Base-by-base conservation (phyloP, 495 filamentous ascomycete species). In the Tuber borchii region DNA sequence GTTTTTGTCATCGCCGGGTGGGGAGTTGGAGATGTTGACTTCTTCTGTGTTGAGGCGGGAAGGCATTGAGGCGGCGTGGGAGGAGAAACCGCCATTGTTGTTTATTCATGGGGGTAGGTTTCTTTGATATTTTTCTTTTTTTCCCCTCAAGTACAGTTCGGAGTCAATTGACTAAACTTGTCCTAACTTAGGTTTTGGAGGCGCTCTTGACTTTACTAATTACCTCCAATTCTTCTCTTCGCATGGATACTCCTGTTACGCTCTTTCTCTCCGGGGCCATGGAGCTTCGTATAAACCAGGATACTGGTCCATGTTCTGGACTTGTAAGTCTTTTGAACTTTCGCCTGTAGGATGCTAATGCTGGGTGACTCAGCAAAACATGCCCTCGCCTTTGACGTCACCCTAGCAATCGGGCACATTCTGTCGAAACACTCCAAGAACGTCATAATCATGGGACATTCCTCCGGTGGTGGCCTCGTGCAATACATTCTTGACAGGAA, bases 241-340 rank as follows among this genome's bases (percentile, higher is more conserved):
- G 37, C 80, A 77, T 22, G 83, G 84, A 40, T 83, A 85, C 75
- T 82, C 84, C 1, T 86, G 85, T 79, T 88, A 88, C 74, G 86
- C 87, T 20, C 48, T 88, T n/a, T 87, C 85, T 1, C 77, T 85
- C 69, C 83, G 87, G 16, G 87, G 87, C 5, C 87, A 88, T 78
- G 87, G 87, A 20, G 82, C 78, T 56, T 87, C 86, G 78, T 86
- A 86, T 84, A 79, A 85, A 68, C 87, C 86, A 0, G 74, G 71
- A 26, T 78, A 65, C 71, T 76, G 70, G 74, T 71, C 56, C 4
- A 48, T 73, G 34, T 76, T 65, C 45, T 78, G 74, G 71, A 76
- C 74, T 56, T 70, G 74, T 76, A 76, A 26, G 44, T 31, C 44
- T 26, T 42, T 10, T 14, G 20, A 14, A 79, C 81, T 2, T 86